These are phyloP conservation scores for Carex cristatella DNA, from an alignment of 176 grass and related monocot genomes.

Conservation along the genomic window DNA sequence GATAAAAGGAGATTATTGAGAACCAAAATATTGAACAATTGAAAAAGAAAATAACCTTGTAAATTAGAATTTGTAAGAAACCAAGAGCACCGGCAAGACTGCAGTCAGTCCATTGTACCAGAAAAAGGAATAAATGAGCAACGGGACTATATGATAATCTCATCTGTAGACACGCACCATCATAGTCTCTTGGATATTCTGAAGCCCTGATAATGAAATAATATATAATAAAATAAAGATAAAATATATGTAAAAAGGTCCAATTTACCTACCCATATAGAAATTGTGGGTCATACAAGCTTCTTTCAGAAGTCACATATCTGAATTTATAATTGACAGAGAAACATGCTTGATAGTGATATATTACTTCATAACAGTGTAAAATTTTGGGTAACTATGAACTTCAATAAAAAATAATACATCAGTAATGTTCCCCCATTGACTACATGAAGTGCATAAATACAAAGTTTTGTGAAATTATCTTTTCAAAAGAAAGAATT, in stretches of 20 bases:
- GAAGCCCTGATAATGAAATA: constrained; percentile 52
- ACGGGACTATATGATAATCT: constrained; percentile 83
- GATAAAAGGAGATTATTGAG: neutral
- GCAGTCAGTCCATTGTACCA: constrained; percentile 86
- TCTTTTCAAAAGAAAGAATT: neutral
- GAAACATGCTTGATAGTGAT: neutral
- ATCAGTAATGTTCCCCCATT: neutral
- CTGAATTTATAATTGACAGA: neutral
- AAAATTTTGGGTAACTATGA: neutral
- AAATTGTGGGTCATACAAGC: neutral
- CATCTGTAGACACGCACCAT: constrained; percentile 84
- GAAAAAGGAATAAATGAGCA: constrained; percentile 88
- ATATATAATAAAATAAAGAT: neutral
- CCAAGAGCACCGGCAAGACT: constrained; percentile 80
- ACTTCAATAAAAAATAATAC: neutral
- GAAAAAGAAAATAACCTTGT: constrained; percentile 39
- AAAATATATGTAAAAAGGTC: neutral
- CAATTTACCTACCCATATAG: neutral
- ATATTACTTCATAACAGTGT: neutral
- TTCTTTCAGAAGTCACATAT: neutral
- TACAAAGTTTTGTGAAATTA: neutral
- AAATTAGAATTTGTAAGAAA: constrained; percentile 81
- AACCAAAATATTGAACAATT: neutral
- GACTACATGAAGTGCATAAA: neutral
- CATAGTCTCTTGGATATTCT: constrained; percentile 79